These are phyloP conservation scores for Rhodofomes roseus DNA, from an alignment of 1,284 basidiomycete genomes.

Conservation along the genomic window DNA sequence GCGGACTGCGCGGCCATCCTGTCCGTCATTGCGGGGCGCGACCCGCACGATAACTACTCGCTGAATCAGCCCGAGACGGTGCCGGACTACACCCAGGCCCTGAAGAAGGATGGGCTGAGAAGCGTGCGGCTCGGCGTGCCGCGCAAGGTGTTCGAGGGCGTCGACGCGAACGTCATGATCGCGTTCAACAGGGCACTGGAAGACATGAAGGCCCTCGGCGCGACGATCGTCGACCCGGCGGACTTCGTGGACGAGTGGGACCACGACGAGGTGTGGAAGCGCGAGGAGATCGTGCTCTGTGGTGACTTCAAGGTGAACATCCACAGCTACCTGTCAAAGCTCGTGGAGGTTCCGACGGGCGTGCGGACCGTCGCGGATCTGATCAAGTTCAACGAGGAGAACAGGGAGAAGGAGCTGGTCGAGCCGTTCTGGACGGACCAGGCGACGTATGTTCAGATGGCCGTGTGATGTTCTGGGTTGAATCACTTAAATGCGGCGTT, in stretches of 20 bases:
- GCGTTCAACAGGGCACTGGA: constrained; percentile 37
- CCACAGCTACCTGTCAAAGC: constrained; percentile 27
- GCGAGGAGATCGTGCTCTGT: constrained; percentile 29
- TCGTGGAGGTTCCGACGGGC: constrained; percentile 32
- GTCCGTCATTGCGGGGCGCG: constrained; percentile 40
- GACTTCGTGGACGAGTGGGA: constrained; percentile 36
- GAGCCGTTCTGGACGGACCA: constrained; percentile 36
- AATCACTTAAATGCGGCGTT: not conserved
- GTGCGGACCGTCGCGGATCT: constrained; percentile 34
- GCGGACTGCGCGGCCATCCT: constrained; percentile 43
- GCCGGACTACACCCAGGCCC: constrained; percentile 36
- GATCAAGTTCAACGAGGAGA: constrained; percentile 38
- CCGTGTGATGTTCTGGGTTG: not conserved
- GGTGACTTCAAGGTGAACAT: constrained; percentile 39
- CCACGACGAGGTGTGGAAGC: constrained; percentile 26
- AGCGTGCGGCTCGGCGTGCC: constrained; percentile 41
- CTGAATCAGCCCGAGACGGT: constrained; percentile 35
- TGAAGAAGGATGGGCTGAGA: constrained; percentile 31
- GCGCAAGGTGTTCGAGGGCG: constrained; percentile 22
- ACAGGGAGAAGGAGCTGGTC: constrained; percentile 35
- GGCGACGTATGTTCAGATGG: constrained; percentile 31
- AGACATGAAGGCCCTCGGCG: constrained; percentile 33
- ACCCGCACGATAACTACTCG: constrained; percentile 42
- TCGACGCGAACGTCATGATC: constrained; percentile 25
- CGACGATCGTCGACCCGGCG: constrained; percentile 37